Percentiles rank a stretch among this genome's conserved stretches.
Evolutionary conservation across 768 basidiomycete species (phyloP).

Genomic region (Xerocomellus chrysenteron): DNA sequence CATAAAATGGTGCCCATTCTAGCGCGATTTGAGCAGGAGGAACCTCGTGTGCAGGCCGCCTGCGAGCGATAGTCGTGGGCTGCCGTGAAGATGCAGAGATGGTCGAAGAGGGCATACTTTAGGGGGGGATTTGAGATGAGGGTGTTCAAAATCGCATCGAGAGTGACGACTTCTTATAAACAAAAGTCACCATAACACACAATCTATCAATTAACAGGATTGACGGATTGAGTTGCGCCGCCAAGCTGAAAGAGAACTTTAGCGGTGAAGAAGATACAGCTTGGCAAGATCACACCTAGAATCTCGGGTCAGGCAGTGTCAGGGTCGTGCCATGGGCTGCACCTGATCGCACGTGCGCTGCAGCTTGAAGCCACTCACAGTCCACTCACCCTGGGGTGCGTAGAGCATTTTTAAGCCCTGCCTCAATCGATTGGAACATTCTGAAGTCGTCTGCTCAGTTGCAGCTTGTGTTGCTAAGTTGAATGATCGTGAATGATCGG

Average conservation of each 20-base stretch:
- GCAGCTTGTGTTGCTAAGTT: background rate
- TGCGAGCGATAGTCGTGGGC: background rate
- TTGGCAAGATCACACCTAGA: too few species aligned
- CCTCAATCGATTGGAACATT: background rate
- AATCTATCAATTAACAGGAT: background rate
- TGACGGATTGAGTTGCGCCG: background rate
- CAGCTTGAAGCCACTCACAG: too few species aligned
- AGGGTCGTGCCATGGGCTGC: too few species aligned
- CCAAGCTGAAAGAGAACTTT: too few species aligned
- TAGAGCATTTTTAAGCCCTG: background rate
- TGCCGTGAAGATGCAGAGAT: background rate
- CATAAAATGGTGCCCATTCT: background rate
- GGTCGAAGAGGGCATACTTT: constrained; percentile 4
- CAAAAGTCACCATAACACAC: background rate
- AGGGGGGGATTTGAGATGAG: background rate
- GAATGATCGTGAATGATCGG: too few species aligned
- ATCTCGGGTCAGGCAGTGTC: too few species aligned
- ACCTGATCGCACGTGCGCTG: background rate
- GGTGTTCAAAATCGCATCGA: too few species aligned
- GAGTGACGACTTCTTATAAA: too few species aligned
- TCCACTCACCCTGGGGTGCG: background rate
- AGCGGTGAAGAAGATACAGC: too few species aligned
- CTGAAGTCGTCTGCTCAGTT: background rate
- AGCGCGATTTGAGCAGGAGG: background rate
- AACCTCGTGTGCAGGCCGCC: too few species aligned